Base-by-base conservation (phyloP, 1,284 basidiomycete genomes). In the Inonotus hispidus region DNA sequence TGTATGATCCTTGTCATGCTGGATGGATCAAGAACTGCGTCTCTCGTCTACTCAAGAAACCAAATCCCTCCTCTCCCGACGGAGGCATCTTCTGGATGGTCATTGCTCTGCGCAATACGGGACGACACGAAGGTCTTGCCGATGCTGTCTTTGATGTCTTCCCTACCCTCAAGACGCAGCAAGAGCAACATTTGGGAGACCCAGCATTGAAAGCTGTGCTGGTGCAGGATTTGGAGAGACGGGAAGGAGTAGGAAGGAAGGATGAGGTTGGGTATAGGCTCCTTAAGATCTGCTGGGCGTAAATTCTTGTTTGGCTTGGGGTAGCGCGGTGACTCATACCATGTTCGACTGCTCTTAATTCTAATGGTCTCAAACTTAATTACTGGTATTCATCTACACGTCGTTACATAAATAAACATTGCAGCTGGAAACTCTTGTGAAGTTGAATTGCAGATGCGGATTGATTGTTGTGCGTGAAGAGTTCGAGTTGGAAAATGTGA, bases 201-300 rank as follows among this genome's bases (percentile, higher is more conserved):
- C 56, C 62, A 3, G 68, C 66, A 57, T 71, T 88, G 61, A 77
- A 67, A 46, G 75, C 86, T 27, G 66, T 83, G 55, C 68, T 72
- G 35, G 70, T 72, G 59, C 77, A 82, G 64, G 74, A 74, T n/a
- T 67, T 85, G 25, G 75, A 70, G 41, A 77, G 77, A 60, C 72
- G 76, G 63, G 75, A 74, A 14, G 79, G 84, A 4, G 73, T 86
- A 37, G 86, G 87, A 29, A 73, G 88, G 53, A 84, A 81, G 41
- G 89, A 91, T 70, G 88, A 90, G 72, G 76, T 77, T 61, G 82
- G 82, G 41, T 91, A 91, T 68, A 79, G 72, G 65, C 69, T 88
- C 60, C 89, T 84, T 68, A 80, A 81, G 73, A 87, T 91, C 70
- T 82, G 83, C 25, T 90, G 87, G 87, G 69, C 71, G 41, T 58